Base-by-base conservation (phyloP, 148 eudicot species). In the Diospyros lotus region DNA sequence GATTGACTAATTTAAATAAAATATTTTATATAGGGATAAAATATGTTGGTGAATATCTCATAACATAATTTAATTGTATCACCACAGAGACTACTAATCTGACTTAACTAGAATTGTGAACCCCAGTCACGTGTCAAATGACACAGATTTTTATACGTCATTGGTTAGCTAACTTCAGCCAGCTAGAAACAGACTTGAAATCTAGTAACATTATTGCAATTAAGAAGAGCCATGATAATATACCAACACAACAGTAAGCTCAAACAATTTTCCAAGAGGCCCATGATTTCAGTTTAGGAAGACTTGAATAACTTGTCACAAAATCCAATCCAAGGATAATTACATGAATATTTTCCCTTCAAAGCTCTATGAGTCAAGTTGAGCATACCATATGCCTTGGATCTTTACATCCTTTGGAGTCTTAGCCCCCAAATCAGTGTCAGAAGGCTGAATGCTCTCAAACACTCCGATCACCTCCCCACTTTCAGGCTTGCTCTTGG, bases 361-460 rank as follows among this genome's bases (percentile, higher is more conserved):
- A 45, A 54, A 52, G 6, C 74, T 66, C 73, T 64, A 74, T 67
- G 3, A 81, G 12, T 83, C 98, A 68, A 96, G 96, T 75, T 96
- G 99, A 62, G 94, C 99, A 84, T 96, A 96, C 99, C 99, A 96
- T 54, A 96, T 52, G 1, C 99, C 99, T 76, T 96, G 96, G 69
- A 96, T 93, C 88, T 96, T 96, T 28, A 96, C 99, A 73, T 96
- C 99, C 80, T 96, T 96, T 0, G 99, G 98, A 48, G 75, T 82
- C 85, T 96, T 96, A 0, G 99, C 89, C 6, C 99, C 98, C 90
- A 96, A 85, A 84, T 96, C 99, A 44, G 99, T 96, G 69, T 96
- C 99, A 12, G 99, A 96, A 3, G 98, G 99, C 93, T 96, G 99
- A 72, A 93, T 69, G 73, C 99, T 96, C 84, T 93, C 94, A 80